A percentile compares a stretch with the other conserved stretches of the same genome.
phyloP scores from a whole-genome alignment of 164 flowering plant species.

The Euptelea pleiosperma region DNA sequence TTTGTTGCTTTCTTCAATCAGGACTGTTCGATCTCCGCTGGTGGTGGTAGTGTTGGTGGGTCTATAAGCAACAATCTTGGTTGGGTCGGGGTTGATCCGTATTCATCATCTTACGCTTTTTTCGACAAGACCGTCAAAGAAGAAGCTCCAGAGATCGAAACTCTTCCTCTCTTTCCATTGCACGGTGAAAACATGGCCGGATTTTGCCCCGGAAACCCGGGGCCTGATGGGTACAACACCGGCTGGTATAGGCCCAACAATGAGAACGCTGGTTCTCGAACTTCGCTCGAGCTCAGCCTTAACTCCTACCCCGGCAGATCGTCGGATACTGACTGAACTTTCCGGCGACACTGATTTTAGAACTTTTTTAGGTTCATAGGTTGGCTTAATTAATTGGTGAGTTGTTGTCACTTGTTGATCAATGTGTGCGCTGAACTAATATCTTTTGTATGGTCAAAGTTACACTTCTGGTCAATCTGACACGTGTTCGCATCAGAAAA shows the following conservation, averaged over 20 bases:
- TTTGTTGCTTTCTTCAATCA: conserved; percentile 17
- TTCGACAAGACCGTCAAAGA: conserved; percentile 25
- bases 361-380: no score
- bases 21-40: conserved; percentile 69
- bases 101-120: conserved; percentile 26
- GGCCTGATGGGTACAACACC: conserved; percentile 20
- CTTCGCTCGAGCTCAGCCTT: conserved; percentile 79
- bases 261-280: conserved; percentile 15
- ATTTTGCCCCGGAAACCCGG: conserved; percentile 21
- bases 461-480: neutral
- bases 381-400: no score
- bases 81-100: conserved; percentile 47
- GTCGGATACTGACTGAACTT: conserved; percentile 6
- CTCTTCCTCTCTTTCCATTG: conserved; percentile 88
- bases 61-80: conserved; percentile 35
- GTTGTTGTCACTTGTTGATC: neutral
- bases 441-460: neutral
- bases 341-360: no score
- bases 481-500: neutral
- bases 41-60: conserved; percentile 26
- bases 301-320: conserved; percentile 36
- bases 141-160: conserved; percentile 41
- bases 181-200: conserved; percentile 41
- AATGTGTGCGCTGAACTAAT: neutral
- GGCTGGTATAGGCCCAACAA: conserved; percentile 31